These are phyloP conservation scores for Mucor mucedo DNA, from an alignment of 371 early-diverging fungal species.

Conservation along the genomic window DNA sequence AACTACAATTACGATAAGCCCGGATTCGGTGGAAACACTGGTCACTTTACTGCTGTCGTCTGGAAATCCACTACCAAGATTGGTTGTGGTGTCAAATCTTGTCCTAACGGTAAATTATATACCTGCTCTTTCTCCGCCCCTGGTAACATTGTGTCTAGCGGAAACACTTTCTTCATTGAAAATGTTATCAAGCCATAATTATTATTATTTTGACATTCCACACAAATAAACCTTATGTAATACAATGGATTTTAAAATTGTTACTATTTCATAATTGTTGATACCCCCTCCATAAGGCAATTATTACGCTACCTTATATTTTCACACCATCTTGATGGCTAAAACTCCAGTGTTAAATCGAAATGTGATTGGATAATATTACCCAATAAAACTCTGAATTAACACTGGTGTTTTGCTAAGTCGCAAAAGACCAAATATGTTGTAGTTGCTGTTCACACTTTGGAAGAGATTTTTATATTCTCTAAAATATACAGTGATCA, in stretches of 20 bases:
- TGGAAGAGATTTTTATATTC: background rate
- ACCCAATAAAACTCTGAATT: no score
- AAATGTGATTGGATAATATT: no score
- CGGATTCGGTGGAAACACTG: constrained; percentile 39
- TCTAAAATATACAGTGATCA: background rate
- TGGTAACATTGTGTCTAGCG: constrained; percentile 50
- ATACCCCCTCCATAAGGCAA: no score
- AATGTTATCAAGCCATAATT: constrained; percentile 47
- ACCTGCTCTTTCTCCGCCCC: constrained; percentile 52
- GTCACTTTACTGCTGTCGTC: constrained; percentile 61
- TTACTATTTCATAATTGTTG: no score
- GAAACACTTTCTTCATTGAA: constrained; percentile 33
- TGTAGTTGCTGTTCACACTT: background rate
- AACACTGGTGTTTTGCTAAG: background rate
- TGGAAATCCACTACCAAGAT: constrained; percentile 56
- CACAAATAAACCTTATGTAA: no score
- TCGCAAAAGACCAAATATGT: background rate
- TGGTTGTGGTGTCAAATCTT: constrained; percentile 56
- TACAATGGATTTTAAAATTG: no score
- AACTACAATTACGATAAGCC: constrained; percentile 42
- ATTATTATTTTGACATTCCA: no score
- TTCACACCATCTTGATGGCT: no score
- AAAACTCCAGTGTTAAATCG: no score
- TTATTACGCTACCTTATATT: no score
- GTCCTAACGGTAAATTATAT: constrained; percentile 44